These are phyloP conservation scores for Casuarina glauca DNA, from an alignment of 306 rosid species.

Conservation along the genomic window DNA sequence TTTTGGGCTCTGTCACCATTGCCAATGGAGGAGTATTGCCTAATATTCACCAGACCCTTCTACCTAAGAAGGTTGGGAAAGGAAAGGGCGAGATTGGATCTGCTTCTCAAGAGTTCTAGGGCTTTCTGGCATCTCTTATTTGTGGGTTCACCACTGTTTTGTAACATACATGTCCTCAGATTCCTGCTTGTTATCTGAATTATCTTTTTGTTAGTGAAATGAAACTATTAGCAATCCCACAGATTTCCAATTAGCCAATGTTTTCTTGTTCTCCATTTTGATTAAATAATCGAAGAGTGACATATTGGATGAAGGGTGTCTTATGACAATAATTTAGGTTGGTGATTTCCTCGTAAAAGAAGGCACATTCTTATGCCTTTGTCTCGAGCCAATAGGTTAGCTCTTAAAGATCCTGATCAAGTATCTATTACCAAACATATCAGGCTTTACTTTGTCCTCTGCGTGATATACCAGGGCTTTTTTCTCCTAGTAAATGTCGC, in stretches of 20 bases:
- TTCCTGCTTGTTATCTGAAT: not conserved
- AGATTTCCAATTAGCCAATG: rapidly evolving
- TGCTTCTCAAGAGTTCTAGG: constrained; percentile 79
- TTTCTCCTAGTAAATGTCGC: no score
- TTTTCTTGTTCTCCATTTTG: no score
- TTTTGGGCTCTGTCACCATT: constrained; percentile 72
- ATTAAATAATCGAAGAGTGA: not conserved
- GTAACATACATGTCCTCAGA: constrained; percentile 32
- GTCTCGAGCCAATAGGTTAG: no score
- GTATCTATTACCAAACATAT: no score
- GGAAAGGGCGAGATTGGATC: constrained; percentile 83
- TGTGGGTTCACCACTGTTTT: not conserved
- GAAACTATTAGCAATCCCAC: not conserved
- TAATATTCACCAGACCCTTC: constrained; percentile 62
- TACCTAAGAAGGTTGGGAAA: constrained; percentile 73
- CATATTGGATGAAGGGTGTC: not conserved
- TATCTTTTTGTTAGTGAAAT: not conserved
- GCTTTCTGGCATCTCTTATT: no score
- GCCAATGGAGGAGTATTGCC: constrained; percentile 83
- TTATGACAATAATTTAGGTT: not conserved
- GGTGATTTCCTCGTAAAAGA: not conserved
- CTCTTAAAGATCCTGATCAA: no score
- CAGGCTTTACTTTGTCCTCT: no score
- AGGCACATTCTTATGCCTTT: no score
- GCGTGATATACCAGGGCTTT: no score